Percentiles rank a stretch among this genome's conserved stretches.
phyloP scores from a whole-genome alignment of 495 filamentous ascomycete species.

The Penicillium parvum region DNA sequence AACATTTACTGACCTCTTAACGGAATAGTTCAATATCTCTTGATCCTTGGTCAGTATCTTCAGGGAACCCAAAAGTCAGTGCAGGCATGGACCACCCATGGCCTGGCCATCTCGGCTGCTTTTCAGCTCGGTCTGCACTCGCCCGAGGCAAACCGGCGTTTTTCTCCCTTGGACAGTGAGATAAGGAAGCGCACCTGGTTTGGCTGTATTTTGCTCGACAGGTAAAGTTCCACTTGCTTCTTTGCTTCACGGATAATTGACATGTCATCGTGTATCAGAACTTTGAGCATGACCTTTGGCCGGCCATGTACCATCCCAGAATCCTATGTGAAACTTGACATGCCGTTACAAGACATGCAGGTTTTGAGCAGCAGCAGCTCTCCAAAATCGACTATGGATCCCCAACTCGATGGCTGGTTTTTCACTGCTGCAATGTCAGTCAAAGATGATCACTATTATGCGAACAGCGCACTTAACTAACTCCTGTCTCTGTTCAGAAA shows the following conservation, averaged over 20 bases:
- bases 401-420: conserved; percentile 18
- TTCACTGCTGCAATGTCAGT: conserved; percentile 34
- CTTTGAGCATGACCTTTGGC: conserved; percentile 46
- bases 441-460: background rate
- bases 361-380: conserved; percentile 8
- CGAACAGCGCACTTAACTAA: background rate
- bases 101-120: conserved; percentile 35
- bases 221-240: conserved; percentile 16
- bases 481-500: background rate
- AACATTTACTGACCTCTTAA: background rate
- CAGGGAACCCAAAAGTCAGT: conserved; percentile 42
- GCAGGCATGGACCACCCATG: conserved; percentile 41
- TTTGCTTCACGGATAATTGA: background rate
- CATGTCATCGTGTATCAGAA: conserved; percentile 19
- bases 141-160: conserved; percentile 18
- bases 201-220: conserved; percentile 42
- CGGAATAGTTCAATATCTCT: conserved; percentile 30
- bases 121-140: conserved; percentile 38
- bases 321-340: conserved; percentile 28
- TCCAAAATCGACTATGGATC: conserved; percentile 13
- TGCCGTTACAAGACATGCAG: conserved; percentile 23
- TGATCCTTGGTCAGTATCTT: conserved; percentile 38
- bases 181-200: conserved; percentile 43
- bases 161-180: conserved; percentile 31
- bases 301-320: conserved; percentile 32